These are phyloP conservation scores for Trichoderma guizhouense DNA, from an alignment of 2,329 filamentous ascomycete species.

Conservation along the genomic window DNA sequence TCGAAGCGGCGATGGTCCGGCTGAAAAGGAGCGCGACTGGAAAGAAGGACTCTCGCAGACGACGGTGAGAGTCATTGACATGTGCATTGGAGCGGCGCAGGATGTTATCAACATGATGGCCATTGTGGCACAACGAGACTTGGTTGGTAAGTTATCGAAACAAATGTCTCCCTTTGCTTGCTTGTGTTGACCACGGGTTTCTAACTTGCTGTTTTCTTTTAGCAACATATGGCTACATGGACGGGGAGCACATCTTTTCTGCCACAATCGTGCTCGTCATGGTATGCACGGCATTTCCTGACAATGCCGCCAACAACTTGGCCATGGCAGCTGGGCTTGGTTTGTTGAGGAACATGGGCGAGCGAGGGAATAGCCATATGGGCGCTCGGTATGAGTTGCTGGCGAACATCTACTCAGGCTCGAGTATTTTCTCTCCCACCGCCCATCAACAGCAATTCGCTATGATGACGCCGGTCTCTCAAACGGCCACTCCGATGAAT, in stretches of 20 bases:
- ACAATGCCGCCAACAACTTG: slow-evolving; percentile 37
- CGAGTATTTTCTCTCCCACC: slow-evolving; percentile 24
- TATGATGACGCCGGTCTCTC: background rate
- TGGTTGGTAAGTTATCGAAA: slow-evolving; percentile 40
- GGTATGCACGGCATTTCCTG: slow-evolving; percentile 51
- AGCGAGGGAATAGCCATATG: slow-evolving; percentile 51
- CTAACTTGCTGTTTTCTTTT: background rate
- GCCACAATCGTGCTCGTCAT: slow-evolving; percentile 53
- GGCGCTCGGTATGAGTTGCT: slow-evolving; percentile 28
- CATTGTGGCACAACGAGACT: slow-evolving; percentile 29
- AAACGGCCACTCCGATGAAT: slow-evolving; percentile 1
- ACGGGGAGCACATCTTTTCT: slow-evolving; percentile 54
- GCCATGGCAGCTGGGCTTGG: slow-evolving; percentile 46
- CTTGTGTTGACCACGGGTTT: background rate
- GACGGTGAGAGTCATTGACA: slow-evolving; percentile 50
- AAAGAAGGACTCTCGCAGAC: slow-evolving; percentile 45
- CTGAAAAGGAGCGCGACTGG: slow-evolving; percentile 31
- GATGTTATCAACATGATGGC: slow-evolving; percentile 35
- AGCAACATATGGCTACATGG: slow-evolving; percentile 56
- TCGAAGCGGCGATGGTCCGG: slow-evolving; percentile 13
- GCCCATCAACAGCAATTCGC: background rate
- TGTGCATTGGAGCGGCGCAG: slow-evolving; percentile 47
- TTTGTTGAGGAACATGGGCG: slow-evolving; percentile 48
- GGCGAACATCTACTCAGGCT: slow-evolving; percentile 25
- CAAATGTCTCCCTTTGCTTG: background rate